These are phyloP conservation scores for Chenopodium berlandieri DNA, from an alignment of 148 eudicot species.

Conservation along the genomic window DNA sequence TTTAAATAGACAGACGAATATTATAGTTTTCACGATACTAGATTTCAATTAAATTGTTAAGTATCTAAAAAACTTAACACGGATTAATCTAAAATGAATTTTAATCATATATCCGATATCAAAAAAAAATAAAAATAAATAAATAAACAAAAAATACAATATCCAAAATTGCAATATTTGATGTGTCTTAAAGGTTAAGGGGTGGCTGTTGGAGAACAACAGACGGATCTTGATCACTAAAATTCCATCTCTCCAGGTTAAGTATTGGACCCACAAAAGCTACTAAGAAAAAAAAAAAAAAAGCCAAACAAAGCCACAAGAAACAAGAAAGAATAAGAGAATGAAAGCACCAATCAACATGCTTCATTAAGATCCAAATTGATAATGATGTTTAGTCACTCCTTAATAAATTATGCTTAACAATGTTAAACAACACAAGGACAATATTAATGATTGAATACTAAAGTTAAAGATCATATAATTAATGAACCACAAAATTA, in stretches of 20 bases:
- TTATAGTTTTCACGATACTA: too few species aligned
- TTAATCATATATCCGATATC: too few species aligned
- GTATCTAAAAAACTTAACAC: too few species aligned
- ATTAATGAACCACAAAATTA: slow-evolving; percentile 21
- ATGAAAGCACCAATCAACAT: slow-evolving; percentile 4
- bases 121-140: too few species aligned
- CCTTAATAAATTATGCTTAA: slow-evolving; percentile 31
- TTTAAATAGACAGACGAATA: too few species aligned
- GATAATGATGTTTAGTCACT: slow-evolving; percentile 35
- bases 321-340: neutral
- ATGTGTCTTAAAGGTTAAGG: neutral
- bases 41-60: too few species aligned
- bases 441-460: slow-evolving; percentile 26
- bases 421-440: slow-evolving; percentile 9
- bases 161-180: too few species aligned
- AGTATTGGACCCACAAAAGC: neutral
- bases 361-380: slow-evolving; percentile 21
- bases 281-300: neutral
- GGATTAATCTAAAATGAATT: too few species aligned
- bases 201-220: neutral
- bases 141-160: too few species aligned
- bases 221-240: neutral
- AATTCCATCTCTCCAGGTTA: neutral
- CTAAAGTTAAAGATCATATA: slow-evolving; percentile 16
- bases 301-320: neutral